Evolutionary conservation across 108 stramenopile species (phyloP).

Genomic region (Bacterosira constricta): DNA sequence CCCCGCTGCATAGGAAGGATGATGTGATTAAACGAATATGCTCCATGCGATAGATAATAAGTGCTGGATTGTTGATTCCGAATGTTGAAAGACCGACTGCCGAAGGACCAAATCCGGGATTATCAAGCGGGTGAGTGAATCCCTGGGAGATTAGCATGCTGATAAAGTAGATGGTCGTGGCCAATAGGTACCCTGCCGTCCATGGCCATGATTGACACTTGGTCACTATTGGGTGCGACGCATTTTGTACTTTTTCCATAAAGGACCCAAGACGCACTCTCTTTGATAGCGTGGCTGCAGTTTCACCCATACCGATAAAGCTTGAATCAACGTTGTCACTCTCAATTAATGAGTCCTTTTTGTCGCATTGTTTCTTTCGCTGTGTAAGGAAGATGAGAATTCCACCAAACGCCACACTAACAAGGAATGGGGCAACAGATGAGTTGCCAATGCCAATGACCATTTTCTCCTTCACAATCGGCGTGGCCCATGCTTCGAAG

Average conservation of each 20-base stretch:
- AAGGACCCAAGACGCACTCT: neutral
- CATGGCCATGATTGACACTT: slow-evolving; percentile 26
- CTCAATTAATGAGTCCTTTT: neutral
- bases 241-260: neutral
- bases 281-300: neutral
- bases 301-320: slow-evolving; percentile 1
- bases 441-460: slow-evolving; percentile 15
- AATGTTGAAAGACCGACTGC: slow-evolving; percentile 40
- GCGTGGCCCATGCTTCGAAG: slow-evolving; percentile 43
- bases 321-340: neutral
- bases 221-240: neutral
- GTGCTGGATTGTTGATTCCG: slow-evolving; percentile 62
- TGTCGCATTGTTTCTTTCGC: neutral
- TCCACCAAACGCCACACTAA: slow-evolving; percentile 24
- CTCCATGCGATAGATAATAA: slow-evolving; percentile 54
- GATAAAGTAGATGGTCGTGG: slow-evolving; percentile 37
- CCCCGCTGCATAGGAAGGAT: slow-evolving; percentile 51
- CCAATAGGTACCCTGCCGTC: slow-evolving; percentile 38
- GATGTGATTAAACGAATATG: slow-evolving; percentile 47
- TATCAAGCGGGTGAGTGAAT: slow-evolving; percentile 56
- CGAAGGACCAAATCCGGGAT: slow-evolving; percentile 56
- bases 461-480: slow-evolving; percentile 42
- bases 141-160: slow-evolving; percentile 43
- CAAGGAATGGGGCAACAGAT: slow-evolving; percentile 24
- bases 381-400: neutral